Base-by-base conservation (phyloP, 2,329 filamentous ascomycete genomes). In the Alternaria burnsii region DNA sequence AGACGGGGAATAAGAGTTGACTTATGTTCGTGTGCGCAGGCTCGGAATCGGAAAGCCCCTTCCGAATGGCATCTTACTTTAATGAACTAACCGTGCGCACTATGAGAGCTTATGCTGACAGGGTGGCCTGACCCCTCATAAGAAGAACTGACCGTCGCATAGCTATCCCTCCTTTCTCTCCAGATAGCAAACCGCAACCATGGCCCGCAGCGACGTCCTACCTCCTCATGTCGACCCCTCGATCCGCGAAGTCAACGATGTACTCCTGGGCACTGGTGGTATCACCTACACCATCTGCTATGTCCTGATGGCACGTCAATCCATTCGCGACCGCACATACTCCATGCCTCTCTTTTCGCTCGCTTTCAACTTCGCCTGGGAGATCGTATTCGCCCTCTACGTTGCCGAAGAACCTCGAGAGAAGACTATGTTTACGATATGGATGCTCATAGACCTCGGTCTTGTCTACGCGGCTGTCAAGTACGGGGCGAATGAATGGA, bases 341-440 rank as follows among this genome's bases (percentile, higher is more conserved):
- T 79, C 83, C 36, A 83, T 85, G 73, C 84, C 84, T 0, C 68
- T 85, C 11, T 69, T 84, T 50, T 79, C 82, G 0, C 80, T 86
- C 10, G 79, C 80, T 14, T 67, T 82, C 68, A 86, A 87, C 60
- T 78, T 86, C 34, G 80, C 80, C 1, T 86, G 84, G 84, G 84
- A 86, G 67, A 70, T 84, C 3, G 75, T 86, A 55, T 84, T 83
- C 71, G 79, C 79, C 2, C 72, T 84, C 24, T 82, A 78, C 63
- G 82, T 86, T 16, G 76, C 80, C 58, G 83, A 85, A 60, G 71
- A 75, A 5, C 67, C 71, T 1, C 67, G 83, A 10, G 84, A 86
- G 66, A 74, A 74, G 12, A 63, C 74, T 16, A 82, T 82, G 28
- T 85, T 86, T 69, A 65, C 62, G 0, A 61, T 81, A 51, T 86